Conservation (phyloP, 345 rosid genomes). For the Eucalyptus cloeziana region DNA sequence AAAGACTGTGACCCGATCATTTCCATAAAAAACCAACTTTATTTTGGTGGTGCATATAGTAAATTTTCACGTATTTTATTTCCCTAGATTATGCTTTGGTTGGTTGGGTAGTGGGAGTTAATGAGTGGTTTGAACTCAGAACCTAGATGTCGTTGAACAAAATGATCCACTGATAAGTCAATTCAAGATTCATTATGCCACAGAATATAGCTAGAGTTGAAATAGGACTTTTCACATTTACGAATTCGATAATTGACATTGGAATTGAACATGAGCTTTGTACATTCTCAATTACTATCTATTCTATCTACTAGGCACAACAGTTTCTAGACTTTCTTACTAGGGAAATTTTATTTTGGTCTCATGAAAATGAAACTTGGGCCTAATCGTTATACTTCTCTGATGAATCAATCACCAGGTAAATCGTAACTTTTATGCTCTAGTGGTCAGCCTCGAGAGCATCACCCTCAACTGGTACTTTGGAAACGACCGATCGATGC, state of each 20-base stretch:
- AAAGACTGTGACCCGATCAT: no score
- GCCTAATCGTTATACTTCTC: not conserved
- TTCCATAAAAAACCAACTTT: not conserved
- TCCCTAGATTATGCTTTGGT: not conserved
- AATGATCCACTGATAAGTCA: not conserved
- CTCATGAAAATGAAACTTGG: not conserved
- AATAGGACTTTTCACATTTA: not conserved
- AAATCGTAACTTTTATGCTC: slow-evolving; percentile 33
- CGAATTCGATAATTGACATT: not conserved
- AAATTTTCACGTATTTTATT: not conserved
- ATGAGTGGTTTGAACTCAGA: no score
- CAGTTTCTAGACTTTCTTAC: not conserved
- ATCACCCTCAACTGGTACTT: slow-evolving; percentile 28
- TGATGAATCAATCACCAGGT: slow-evolving; percentile 9
- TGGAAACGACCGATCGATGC: slow-evolving; percentile 51
- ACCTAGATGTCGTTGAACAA: not conserved
- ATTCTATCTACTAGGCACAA: not conserved
- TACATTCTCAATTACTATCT: not conserved
- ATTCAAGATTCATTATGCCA: not conserved
- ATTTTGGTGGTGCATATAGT: not conserved
- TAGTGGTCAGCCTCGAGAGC: slow-evolving; percentile 51
- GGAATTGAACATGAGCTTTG: not conserved
- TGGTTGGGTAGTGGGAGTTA: not conserved
- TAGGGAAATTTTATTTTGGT: not conserved
- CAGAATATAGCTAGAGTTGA: not conserved